Evolutionary conservation across 1,139 yeast species (phyloP).

Genomic region (Protomyces macrosporus): DNA sequence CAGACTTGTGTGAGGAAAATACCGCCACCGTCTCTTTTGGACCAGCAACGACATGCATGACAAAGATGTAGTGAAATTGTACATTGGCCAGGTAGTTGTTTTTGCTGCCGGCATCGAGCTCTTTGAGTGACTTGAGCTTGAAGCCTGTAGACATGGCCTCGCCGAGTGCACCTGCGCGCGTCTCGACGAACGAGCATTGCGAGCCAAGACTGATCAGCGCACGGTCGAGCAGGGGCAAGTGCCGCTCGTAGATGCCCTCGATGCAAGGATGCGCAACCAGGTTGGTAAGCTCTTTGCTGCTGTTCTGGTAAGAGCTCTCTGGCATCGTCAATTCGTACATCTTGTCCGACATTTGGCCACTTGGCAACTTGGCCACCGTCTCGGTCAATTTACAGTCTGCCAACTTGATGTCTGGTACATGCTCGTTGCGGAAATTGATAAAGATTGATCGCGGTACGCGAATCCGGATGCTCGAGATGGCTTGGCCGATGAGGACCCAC

Average conservation of each 20-base stretch:
- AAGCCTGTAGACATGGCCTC: conserved; percentile 83
- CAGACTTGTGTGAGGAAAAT: conserved; percentile 57
- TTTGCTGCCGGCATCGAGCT: conserved; percentile 40
- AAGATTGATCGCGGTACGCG: conserved; percentile 70
- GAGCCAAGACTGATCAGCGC: conserved; percentile 76
- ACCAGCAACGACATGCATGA: conserved; percentile 68
- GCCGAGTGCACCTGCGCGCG: conserved; percentile 76
- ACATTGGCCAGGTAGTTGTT: conserved; percentile 52
- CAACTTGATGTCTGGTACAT: conserved; percentile 40
- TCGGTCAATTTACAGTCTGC: conserved; percentile 56
- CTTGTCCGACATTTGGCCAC: conserved; percentile 55
- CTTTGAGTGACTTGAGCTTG: conserved; percentile 49
- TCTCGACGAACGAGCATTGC: conserved; percentile 60
- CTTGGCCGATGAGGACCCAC: conserved; percentile 61
- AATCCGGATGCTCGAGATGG: conserved; percentile 66
- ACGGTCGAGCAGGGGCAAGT: conserved; percentile 62
- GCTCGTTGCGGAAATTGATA: conserved; percentile 54
- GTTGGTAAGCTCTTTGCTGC: conserved; percentile 55
- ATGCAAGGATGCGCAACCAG: conserved; percentile 60
- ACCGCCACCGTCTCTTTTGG: conserved; percentile 71
- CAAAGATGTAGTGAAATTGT: conserved; percentile 57
- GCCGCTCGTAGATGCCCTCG: conserved; percentile 71
- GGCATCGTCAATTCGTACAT: conserved; percentile 64
- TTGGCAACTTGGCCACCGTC: conserved; percentile 61
- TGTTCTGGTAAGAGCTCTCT: conserved; percentile 56